These are phyloP conservation scores for Mesembryanthemum crystallinum DNA, from an alignment of 148 eudicot genomes.

Conservation along the genomic window DNA sequence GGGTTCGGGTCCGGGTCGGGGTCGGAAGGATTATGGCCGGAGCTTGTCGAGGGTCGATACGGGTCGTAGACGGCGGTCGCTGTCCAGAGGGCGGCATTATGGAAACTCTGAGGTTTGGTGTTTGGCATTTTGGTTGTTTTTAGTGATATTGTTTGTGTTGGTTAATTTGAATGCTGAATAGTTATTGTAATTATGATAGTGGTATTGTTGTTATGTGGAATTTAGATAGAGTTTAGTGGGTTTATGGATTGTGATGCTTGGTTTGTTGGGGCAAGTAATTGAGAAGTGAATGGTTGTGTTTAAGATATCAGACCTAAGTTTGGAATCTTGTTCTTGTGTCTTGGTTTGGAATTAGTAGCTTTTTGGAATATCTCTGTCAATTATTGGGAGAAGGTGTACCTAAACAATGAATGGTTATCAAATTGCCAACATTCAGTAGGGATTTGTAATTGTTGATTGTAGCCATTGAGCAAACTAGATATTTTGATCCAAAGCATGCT, in stretches of 20 bases:
- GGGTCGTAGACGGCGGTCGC: slow-evolving; percentile 32
- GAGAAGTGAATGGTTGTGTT: background rate
- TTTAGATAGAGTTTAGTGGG: background rate
- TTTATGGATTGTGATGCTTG: too few species aligned
- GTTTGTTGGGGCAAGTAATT: too few species aligned
- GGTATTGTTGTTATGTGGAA: background rate
- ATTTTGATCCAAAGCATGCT: too few species aligned
- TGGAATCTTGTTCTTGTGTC: background rate
- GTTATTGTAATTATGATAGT: background rate
- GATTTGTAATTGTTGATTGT: too few species aligned
- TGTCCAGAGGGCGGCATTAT: slow-evolving; percentile 35
- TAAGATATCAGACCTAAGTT: too few species aligned
- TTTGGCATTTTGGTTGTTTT: background rate
- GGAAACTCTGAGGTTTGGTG: slow-evolving; percentile 47
- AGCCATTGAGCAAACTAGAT: background rate
- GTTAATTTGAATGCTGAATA: background rate
- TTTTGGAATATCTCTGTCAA: too few species aligned
- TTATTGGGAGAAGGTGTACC: too few species aligned
- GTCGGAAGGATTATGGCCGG: slow-evolving; percentile 34
- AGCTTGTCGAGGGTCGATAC: slow-evolving; percentile 51
- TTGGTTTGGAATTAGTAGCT: background rate
- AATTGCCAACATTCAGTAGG: too few species aligned
- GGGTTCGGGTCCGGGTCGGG: slow-evolving; percentile 17
- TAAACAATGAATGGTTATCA: too few species aligned
- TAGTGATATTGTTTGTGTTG: background rate